Evolutionary conservation across 257 asterid species (phyloP).

Genomic region (Striga asiatica): DNA sequence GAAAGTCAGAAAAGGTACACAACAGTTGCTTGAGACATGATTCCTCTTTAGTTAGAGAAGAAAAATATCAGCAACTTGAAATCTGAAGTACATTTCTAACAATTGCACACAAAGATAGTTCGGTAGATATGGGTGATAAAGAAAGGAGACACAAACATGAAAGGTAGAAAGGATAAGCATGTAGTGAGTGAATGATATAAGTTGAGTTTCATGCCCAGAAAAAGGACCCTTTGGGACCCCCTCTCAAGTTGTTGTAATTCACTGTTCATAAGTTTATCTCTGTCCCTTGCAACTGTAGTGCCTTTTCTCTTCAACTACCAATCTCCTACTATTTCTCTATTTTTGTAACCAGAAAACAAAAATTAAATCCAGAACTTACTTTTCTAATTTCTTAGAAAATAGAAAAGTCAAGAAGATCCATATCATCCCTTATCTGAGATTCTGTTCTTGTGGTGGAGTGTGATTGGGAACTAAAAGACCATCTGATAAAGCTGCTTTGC

Average conservation of each 20-base stretch:
- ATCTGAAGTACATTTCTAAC: too few relatives aligned
- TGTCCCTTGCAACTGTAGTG: conserved; percentile 19
- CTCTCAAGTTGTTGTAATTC: conserved; percentile 26
- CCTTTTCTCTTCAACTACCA: conserved; percentile 11
- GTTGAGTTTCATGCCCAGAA: conserved; percentile 20
- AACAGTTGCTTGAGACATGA: too few relatives aligned
- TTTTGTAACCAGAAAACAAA: not conserved
- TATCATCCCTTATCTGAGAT: conserved; percentile 74
- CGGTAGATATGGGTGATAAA: too few relatives aligned
- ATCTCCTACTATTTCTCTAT: not conserved
- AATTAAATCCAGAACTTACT: too few relatives aligned
- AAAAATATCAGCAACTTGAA: too few relatives aligned
- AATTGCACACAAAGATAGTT: too few relatives aligned
- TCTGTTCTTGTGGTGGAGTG: conserved; percentile 68
- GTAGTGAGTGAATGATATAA: conserved; percentile 18
- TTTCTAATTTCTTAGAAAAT: too few relatives aligned
- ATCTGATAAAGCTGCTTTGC: conserved; percentile 51
- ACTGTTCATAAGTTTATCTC: conserved; percentile 19
- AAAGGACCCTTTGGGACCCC: conserved; percentile 22
- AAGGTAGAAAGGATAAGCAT: conserved; percentile 28
- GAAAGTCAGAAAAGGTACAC: too few relatives aligned
- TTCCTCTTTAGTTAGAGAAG: too few relatives aligned
- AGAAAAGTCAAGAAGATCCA: conserved; percentile 28
- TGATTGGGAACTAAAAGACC: conserved; percentile 45
- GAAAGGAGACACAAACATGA: too few relatives aligned